Evolutionary conservation across 2,329 filamentous ascomycete genomes (phyloP).

Genomic region (Venturia carpophila): DNA sequence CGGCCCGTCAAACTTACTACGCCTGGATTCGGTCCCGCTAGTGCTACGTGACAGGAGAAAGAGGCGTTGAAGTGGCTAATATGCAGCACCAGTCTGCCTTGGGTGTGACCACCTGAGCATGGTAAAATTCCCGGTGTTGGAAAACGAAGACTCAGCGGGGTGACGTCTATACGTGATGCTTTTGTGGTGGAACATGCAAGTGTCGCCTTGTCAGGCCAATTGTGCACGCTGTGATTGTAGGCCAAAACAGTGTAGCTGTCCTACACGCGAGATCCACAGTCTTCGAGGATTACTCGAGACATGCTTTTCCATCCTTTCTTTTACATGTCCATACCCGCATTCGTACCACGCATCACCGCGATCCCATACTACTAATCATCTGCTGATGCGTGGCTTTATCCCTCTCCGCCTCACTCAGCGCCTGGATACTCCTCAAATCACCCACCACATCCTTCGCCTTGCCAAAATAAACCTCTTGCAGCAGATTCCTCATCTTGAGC

Average conservation of each 20-base stretch:
- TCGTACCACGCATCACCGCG: neutral
- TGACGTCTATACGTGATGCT: neutral
- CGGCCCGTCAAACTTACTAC: too few relatives aligned
- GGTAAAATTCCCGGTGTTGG: too few relatives aligned
- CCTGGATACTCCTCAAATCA: slow-evolving; percentile 78
- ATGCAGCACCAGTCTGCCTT: too few relatives aligned
- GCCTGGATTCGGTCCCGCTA: too few relatives aligned
- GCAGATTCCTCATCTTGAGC: slow-evolving; percentile 94
- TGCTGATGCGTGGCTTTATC: slow-evolving; percentile 82
- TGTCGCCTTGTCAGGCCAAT: neutral
- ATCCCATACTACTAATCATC: slow-evolving; percentile 58
- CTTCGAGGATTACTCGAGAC: neutral
- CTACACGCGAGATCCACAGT: neutral
- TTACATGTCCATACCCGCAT: neutral
- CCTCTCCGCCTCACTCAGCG: slow-evolving; percentile 73
- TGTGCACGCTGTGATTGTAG: neutral
- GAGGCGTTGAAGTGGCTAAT: too few relatives aligned
- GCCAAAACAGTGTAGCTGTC: neutral
- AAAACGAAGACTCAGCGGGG: neutral
- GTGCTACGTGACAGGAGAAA: too few relatives aligned
- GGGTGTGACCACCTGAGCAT: too few relatives aligned
- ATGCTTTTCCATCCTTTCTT: neutral
- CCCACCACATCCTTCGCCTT: slow-evolving; percentile 98
- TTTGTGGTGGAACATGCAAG: neutral
- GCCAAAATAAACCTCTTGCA: slow-evolving; percentile 99